Evolutionary conservation across 1,284 basidiomycete species (phyloP), one percentile per base, ranked within the genome.

Genomic region (Moniliophthora roreri): DNA sequence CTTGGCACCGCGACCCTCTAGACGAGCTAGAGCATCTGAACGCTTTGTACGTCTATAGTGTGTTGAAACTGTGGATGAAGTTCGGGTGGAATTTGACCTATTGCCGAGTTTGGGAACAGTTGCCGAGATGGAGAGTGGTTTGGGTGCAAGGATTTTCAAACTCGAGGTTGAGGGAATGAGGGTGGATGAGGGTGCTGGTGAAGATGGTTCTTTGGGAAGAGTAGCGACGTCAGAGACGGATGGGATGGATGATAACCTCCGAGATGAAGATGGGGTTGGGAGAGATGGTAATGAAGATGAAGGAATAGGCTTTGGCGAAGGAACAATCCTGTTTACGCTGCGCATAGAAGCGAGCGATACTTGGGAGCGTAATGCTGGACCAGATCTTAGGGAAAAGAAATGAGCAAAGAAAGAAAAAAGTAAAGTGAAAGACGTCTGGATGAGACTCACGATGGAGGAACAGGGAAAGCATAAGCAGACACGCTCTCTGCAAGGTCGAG

Each of bases 21-120:
- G 75, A 36, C 78, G 74, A 0, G 84, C 85, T 8, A 87, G 77
- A 0, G 85, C 85, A 35, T 81, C 78, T 58, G 74, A 63, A 56
- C 76, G 61, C 67, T 76, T 71, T 51, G 62, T 40, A 34, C 57
- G 60, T 26, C 70, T 68, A 6, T 65, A 71, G 28, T 70, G 70
- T 1, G 77, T 74, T 13, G 75, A 71, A 34, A 75, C 66, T 16
- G 74, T 71, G 8, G 74, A 67, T 51, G 70, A 50, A 44, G 66
- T 55, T 49, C 23, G 18, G 3, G 42, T 41, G 11, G 42, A 45
- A 16, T 45, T 45, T 8, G 42, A 11, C 2, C 65, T 3, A 13
- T 38, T 13, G 26, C 51, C 4, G 41, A 51, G 35, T 24, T 24
- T 45, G 69, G 67, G 20, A 66, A 55, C 13, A 72, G 69, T 16